phyloP scores from a whole-genome alignment of 2,329 filamentous ascomycete genomes.

The Fusarium hainanense region DNA sequence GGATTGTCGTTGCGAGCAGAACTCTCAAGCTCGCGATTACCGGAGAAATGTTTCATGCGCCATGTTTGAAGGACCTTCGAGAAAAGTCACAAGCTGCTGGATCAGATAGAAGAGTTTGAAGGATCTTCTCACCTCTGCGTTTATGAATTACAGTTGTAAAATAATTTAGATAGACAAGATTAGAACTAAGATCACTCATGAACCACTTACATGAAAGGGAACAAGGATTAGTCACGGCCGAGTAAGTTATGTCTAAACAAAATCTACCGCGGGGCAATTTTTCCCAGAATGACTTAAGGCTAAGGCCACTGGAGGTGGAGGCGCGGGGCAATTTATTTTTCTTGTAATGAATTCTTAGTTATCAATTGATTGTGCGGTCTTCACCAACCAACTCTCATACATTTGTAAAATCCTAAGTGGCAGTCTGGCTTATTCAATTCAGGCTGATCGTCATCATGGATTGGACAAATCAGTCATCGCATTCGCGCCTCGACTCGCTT shows the following conservation, averaged over 20 bases:
- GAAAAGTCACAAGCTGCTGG: constrained; percentile 48
- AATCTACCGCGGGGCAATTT: not conserved
- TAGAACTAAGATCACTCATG: not conserved
- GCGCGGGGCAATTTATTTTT: constrained; percentile 44
- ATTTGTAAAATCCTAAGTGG: not conserved
- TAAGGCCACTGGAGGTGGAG: not conserved
- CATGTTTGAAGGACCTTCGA: constrained; percentile 55
- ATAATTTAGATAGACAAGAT: not conserved
- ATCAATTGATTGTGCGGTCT: constrained; percentile 22
- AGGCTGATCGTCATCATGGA: constrained; percentile 38
- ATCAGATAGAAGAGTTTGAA: constrained; percentile 45
- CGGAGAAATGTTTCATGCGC: constrained; percentile 59
- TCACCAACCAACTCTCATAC: not conserved
- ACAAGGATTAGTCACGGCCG: not conserved
- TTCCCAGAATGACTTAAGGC: not conserved
- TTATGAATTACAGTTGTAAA: not conserved
- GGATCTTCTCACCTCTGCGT: too few relatives aligned
- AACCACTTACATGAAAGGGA: not conserved
- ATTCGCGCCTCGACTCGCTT: constrained; percentile 41
- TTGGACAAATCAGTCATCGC: constrained; percentile 42
- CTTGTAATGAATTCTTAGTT: constrained; percentile 24
- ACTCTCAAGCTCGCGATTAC: constrained; percentile 53
- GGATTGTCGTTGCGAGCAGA: constrained; percentile 55
- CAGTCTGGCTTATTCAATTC: constrained; percentile 13
- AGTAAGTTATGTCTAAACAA: not conserved